phyloP scores from a whole-genome alignment of 225 moss, liverwort and hornwort species.

The Sphagnum contortum region DNA sequence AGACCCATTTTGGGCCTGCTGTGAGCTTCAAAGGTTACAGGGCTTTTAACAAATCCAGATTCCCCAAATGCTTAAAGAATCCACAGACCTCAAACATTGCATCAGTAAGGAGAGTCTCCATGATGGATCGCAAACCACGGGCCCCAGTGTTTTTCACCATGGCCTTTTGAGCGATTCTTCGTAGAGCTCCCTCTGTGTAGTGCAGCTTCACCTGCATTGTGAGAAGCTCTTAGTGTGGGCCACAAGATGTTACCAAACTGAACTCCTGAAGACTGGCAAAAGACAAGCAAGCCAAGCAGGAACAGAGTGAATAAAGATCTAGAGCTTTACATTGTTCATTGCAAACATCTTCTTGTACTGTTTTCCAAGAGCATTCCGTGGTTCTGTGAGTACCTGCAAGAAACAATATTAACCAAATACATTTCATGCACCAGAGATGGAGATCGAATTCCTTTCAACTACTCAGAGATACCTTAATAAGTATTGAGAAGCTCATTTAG shows the following conservation, averaged over 20 bases:
- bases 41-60: no score
- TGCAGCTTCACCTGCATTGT: slow-evolving; percentile 73
- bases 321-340: slow-evolving; percentile 70
- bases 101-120: slow-evolving; percentile 92
- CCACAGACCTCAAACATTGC: slow-evolving; percentile 82
- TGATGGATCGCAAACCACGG: slow-evolving; percentile 86
- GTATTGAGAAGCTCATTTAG: no score
- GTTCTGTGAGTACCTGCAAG: slow-evolving; percentile 85
- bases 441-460: no score
- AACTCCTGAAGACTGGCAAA: no score
- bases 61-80: neutral
- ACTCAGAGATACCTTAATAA: no score
- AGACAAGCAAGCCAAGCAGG: no score
- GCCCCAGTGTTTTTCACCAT: slow-evolving; percentile 92
- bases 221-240: neutral
- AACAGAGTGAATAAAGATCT: no score
- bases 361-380: slow-evolving; percentile 93
- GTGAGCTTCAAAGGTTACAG: no score
- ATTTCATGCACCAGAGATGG: no score
- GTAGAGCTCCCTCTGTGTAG: slow-evolving; percentile 82
- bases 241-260: neutral
- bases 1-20: no score
- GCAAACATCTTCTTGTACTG: slow-evolving; percentile 99
- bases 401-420: neutral
- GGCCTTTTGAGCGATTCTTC: slow-evolving; percentile 87